Evolutionary conservation across 352 stramenopile genomes (phyloP), one percentile per base, ranked within the genome.

Genomic region (Pythium phragmitis): DNA sequence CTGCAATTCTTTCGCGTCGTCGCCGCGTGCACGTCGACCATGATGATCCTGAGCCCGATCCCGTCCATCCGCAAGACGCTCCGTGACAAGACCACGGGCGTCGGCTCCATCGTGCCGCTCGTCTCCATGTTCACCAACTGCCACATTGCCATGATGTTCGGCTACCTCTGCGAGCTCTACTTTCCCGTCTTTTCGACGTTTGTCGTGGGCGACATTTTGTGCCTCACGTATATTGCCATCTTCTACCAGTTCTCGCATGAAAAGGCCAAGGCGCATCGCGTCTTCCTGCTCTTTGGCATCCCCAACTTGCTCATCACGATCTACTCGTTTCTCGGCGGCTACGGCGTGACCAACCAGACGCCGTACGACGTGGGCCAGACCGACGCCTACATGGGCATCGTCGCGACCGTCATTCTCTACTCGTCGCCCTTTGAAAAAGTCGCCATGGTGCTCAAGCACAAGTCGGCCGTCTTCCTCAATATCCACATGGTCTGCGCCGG

Each of bases 151-250:
- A 51, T 65, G 47, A 65, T 65, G 58, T 65, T 45, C 30, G 58
- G 58, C 13, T 65, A 65, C 30, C 30, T 65, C 3, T 50, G 26
- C 49, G 54, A 70, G 58, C 68, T 78, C 43, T 76, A 81, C 54
- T 80, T 82, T 60, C 76, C 79, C 2, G 64, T 88, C 7, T 70
- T 85, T 36, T 68, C 74, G 9, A 85, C 75, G 2, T 88, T 80
- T 43, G 59, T 65, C 17, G 68, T 82, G 23, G 79, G 77, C 17
- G 70, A 77, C 54, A 57, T 79, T 19, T 52, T 77, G 0, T 62
- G 69, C 8, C 23, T 83, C 39, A 42, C 63, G 13, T 88, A 82
- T 69, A 77, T 88, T 42, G 41, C 64, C 9, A 41, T 83, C 23
- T 86, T 83, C 64, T 86, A 81, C 62, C 68, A 61, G 7, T 82